phyloP scores from a whole-genome alignment of 2,329 filamentous ascomycete species.

The Blumeria hordei region DNA sequence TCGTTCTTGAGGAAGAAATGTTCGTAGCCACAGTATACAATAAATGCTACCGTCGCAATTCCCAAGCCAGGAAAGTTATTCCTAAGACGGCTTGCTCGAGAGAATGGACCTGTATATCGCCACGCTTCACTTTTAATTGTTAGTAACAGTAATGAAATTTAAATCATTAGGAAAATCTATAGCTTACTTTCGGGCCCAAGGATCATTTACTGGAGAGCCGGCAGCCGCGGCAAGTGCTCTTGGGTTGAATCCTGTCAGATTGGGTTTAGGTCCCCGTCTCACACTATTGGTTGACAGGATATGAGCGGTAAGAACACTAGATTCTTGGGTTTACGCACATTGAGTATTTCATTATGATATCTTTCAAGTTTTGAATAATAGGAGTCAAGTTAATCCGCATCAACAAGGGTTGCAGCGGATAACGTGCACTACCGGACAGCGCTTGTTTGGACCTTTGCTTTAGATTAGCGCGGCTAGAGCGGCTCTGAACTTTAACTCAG shows the following conservation, averaged over 20 bases:
- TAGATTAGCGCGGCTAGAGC: too few relatives aligned
- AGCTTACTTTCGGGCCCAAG: conserved; percentile 40
- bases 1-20: conserved; percentile 61
- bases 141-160: conserved; percentile 3
- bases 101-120: conserved; percentile 79
- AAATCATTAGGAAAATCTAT: not conserved
- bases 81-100: conserved; percentile 73
- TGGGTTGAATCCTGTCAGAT: conserved; percentile 83
- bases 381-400: too few relatives aligned
- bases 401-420: too few relatives aligned
- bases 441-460: too few relatives aligned
- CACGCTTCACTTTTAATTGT: conserved; percentile 68
- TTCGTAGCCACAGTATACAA: conserved; percentile 73
- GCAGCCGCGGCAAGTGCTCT: conserved; percentile 53
- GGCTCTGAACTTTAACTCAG: too few relatives aligned
- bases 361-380: too few relatives aligned
- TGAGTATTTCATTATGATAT: too few relatives aligned
- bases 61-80: conserved; percentile 71
- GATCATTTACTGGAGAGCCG: conserved; percentile 34
- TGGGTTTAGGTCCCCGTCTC: conserved; percentile 23
- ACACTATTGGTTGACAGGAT: conserved; percentile 7
- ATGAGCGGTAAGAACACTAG: not conserved
- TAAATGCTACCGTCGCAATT: conserved; percentile 77
- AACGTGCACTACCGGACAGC: too few relatives aligned
- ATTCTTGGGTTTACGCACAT: too few relatives aligned